phyloP scores from a whole-genome alignment of 1,284 basidiomycete species.

The Irpex sp. region DNA sequence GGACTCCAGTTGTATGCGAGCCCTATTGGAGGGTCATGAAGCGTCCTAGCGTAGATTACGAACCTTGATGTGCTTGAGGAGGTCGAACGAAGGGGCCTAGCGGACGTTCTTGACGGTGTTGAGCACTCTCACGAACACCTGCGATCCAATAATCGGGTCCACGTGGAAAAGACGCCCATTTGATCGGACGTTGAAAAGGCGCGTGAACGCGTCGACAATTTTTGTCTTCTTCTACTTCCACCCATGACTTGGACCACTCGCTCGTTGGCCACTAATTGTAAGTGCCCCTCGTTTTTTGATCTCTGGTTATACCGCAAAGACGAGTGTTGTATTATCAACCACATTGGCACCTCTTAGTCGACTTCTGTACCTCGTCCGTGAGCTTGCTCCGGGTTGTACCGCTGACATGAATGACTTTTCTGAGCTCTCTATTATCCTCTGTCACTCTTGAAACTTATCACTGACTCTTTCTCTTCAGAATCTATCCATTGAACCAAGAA shows the following conservation, averaged over 20 bases:
- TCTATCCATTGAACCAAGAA: too few species aligned
- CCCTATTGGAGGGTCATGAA: neutral
- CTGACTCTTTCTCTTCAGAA: neutral
- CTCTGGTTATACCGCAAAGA: slow-evolving; percentile 40
- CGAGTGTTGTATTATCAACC: slow-evolving; percentile 76
- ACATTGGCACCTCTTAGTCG: slow-evolving; percentile 88
- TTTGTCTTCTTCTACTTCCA: neutral
- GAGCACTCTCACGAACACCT: neutral
- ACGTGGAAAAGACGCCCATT: neutral
- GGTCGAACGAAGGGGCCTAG: slow-evolving; percentile 10
- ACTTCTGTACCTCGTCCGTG: slow-evolving; percentile 45
- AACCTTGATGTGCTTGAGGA: slow-evolving; percentile 19
- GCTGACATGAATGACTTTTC: slow-evolving; percentile 82
- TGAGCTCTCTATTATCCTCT: slow-evolving; percentile 38
- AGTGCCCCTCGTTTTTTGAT: neutral
- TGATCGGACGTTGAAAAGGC: slow-evolving; percentile 1
- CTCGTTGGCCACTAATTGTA: neutral
- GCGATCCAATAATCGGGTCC: neutral
- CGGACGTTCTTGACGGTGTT: slow-evolving; percentile 16
- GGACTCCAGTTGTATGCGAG: neutral
- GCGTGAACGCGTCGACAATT: neutral
- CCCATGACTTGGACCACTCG: neutral
- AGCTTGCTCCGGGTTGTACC: slow-evolving; percentile 41
- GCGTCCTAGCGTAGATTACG: slow-evolving; percentile 9
- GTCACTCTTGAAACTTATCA: neutral